A percentile compares a stretch with the other conserved stretches of the same genome.
Conservation (phyloP, 2,329 filamentous ascomycete genomes). For the Trichoderma sp. region DNA sequence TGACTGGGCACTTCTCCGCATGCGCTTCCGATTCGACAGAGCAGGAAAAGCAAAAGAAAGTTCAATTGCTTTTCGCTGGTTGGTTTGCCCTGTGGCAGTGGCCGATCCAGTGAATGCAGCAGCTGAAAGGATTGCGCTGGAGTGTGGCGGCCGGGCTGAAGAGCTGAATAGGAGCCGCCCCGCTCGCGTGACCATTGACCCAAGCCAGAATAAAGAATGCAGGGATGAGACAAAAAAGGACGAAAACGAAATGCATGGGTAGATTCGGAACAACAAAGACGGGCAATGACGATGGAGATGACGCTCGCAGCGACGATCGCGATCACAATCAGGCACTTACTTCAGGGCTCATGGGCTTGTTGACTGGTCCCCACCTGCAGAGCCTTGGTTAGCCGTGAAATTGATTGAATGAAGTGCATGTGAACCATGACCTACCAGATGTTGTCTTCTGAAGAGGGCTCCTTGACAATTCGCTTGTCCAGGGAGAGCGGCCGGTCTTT, state of each 20-base stretch:
- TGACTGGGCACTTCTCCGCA: constrained; percentile 10
- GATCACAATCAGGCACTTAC: constrained; percentile 54
- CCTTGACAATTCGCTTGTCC: constrained; percentile 97
- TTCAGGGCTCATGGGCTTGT: constrained; percentile 97
- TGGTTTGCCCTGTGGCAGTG: background rate
- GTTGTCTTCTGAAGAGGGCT: constrained; percentile 82
- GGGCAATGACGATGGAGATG: constrained; percentile 20
- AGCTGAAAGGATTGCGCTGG: background rate
- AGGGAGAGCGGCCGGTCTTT: constrained; percentile 97
- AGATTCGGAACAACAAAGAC: background rate
- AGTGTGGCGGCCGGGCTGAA: background rate
- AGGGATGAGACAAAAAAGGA: constrained; percentile 21
- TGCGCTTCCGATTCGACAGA: constrained; percentile 15
- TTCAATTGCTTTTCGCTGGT: background rate
- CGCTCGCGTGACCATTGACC: constrained; percentile 21
- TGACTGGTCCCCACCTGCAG: constrained; percentile 86
- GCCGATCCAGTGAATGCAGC: background rate
- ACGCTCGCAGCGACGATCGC: constrained; percentile 19
- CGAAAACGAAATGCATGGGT: background rate
- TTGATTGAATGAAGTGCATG: background rate
- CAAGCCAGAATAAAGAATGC: background rate
- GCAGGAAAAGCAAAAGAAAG: background rate
- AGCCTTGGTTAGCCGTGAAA: constrained; percentile 2
- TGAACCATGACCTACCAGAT: constrained; percentile 69
- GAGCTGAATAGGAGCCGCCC: constrained; percentile 15